Percentiles rank a stretch among this genome's conserved stretches.
Conservation (phyloP, 352 stramenopile genomes). For the Phytophthora nicotianae region DNA sequence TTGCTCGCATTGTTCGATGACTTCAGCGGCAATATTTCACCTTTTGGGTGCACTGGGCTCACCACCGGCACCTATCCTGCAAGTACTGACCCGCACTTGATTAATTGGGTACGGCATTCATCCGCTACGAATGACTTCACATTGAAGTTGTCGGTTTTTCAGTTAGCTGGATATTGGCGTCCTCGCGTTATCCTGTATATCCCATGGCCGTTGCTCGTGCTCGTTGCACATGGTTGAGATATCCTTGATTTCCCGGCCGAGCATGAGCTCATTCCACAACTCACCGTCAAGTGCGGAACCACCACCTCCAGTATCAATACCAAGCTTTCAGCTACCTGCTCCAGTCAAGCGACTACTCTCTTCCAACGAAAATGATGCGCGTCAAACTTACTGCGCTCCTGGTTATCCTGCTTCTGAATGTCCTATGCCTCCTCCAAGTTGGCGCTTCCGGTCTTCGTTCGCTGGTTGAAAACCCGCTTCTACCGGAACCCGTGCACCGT, state of each 20-base stretch:
- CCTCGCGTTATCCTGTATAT: neutral
- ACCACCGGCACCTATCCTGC: neutral
- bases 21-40: neutral
- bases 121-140: neutral
- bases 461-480: slow-evolving; percentile 24
- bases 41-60: neutral
- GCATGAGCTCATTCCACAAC: slow-evolving; percentile 21
- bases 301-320: slow-evolving; percentile 25
- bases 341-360: slow-evolving; percentile 26
- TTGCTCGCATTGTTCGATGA: neutral
- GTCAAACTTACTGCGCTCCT: slow-evolving; percentile 6
- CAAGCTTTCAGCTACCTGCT: slow-evolving; percentile 23
- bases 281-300: slow-evolving; percentile 29
- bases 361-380: slow-evolving; percentile 10
- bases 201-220: neutral
- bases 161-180: slow-evolving; percentile 1
- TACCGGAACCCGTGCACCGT: slow-evolving; percentile 15
- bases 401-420: slow-evolving; percentile 12
- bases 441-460: slow-evolving; percentile 23
- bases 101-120: slow-evolving; percentile 2
- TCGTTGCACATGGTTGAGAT: neutral
- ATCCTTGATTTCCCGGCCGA: too few species aligned
- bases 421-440: slow-evolving; percentile 23
- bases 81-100: neutral
- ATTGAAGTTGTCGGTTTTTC: neutral